These are phyloP conservation scores for Calonectria naviculata DNA, from an alignment of 2,329 filamentous ascomycete species.

Conservation along the genomic window DNA sequence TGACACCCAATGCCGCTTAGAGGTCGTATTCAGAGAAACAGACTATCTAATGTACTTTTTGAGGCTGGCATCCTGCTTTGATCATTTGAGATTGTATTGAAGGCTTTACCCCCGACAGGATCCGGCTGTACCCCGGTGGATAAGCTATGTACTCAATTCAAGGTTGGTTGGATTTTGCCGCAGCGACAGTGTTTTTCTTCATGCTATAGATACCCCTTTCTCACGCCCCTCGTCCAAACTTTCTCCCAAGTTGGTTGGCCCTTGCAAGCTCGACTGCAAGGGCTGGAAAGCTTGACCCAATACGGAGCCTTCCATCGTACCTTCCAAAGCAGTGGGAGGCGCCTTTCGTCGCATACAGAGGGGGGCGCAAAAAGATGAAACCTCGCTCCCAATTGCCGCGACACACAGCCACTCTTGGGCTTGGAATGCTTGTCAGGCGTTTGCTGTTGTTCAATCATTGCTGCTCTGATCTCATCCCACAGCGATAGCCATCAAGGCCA, in stretches of 20 bases:
- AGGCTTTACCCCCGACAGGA: neutral
- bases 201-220: slow-evolving; percentile 13
- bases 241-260: neutral
- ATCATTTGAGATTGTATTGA: neutral
- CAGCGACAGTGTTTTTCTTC: neutral
- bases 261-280: neutral
- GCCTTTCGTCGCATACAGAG: neutral
- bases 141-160: neutral
- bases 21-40: neutral
- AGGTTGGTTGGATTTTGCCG: neutral
- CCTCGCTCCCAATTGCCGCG: neutral
- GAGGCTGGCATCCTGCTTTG: neutral
- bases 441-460: neutral
- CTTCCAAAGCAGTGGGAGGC: neutral
- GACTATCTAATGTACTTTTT: neutral
- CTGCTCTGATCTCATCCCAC: neutral
- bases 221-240: slow-evolving; percentile 8
- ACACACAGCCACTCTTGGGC: neutral
- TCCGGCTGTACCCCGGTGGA: neutral
- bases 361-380: neutral
- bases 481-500: neutral
- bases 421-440: neutral
- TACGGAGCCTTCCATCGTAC: neutral
- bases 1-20: slow-evolving; percentile 14
- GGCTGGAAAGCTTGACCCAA: slow-evolving; percentile 16